Base-by-base conservation (phyloP, 306 rosid genomes). In the Sesbania bispinosa region DNA sequence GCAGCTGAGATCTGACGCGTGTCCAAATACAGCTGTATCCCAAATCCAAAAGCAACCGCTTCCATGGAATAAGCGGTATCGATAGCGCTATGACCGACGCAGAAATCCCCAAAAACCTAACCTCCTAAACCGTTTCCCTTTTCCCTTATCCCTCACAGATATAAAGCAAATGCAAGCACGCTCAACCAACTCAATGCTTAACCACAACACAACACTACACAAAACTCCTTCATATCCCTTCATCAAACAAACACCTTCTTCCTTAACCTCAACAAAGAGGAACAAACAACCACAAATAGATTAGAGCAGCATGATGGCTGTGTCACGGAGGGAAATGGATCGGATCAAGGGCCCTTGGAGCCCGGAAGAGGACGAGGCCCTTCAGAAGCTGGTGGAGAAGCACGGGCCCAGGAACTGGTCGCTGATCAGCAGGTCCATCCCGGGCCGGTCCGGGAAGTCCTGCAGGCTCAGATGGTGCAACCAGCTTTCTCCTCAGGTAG, bases 311-410 rank as follows among this genome's bases (percentile, higher is more conserved):
- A 54, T 41, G 58, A 83, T 89, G 94, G 83, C 84, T 1, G 14
- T 75, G 2, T 69, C 8, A 76, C 62, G 86, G 2, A 87, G 73
- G 20, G 88, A 88, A 0, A 84, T 86, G 88, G 98, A 90, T 80
- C 92, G 99, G 85, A 89, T 94, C 89, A 94, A 94, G 43, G 99
- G 99, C 0, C 99, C 99, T 0, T 94, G 99, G 99, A 91, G 96
- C 76, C 96, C 97, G 4, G 99, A 91, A 47, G 99, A 94, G 26
- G 99, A 94, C 27, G 93, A 82, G 0, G 82, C 96, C 0, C 76
- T 94, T 0, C 89, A 85, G 46, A 83, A 68, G 11, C 83, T 94
- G 29, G 99, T 94, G 0, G 87, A 87, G 74, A 84, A 81, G 53
- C 96, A 89, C 23, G 97, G 99, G 0, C 85, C 99, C 0, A 47